Percentiles rank a stretch among this genome's conserved stretches.
phyloP scores from a whole-genome alignment of 441 rosid species.

The Corymbia calophylla region DNA sequence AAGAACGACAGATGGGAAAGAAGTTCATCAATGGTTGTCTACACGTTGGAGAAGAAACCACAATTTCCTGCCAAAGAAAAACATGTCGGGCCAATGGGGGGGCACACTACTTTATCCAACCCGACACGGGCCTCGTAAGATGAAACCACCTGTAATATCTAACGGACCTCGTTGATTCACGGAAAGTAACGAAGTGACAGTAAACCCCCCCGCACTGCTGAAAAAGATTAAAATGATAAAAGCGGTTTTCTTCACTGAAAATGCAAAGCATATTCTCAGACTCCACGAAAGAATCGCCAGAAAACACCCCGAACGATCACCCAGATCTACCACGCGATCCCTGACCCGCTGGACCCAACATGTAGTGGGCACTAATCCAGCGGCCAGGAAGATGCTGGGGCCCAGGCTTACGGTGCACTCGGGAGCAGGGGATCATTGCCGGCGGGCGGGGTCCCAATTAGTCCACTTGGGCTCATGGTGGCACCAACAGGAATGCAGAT shows the following conservation, averaged over 20 bases:
- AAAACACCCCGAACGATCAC: background rate
- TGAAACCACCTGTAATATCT: background rate
- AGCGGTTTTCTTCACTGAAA: background rate
- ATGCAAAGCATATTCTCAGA: background rate
- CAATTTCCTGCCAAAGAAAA: too few species aligned
- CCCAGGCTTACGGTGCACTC: background rate
- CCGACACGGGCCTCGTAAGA: background rate
- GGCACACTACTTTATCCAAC: background rate
- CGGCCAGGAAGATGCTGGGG: background rate
- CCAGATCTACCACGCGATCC: background rate
- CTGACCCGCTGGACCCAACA: background rate
- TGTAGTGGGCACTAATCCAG: background rate
- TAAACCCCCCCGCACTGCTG: background rate
- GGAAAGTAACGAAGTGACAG: background rate
- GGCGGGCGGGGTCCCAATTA: background rate
- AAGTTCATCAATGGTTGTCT: background rate
- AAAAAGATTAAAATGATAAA: background rate
- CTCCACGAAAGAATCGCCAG: background rate
- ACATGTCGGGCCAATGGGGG: background rate
- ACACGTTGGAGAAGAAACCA: background rate
- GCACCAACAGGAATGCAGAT: background rate
- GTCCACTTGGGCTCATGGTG: background rate
- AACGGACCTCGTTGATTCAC: background rate
- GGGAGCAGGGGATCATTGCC: background rate
- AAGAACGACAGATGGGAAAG: background rate